Evolutionary conservation across 2,329 filamentous ascomycete genomes (phyloP).

Genomic region (Cladosporium sp.): DNA sequence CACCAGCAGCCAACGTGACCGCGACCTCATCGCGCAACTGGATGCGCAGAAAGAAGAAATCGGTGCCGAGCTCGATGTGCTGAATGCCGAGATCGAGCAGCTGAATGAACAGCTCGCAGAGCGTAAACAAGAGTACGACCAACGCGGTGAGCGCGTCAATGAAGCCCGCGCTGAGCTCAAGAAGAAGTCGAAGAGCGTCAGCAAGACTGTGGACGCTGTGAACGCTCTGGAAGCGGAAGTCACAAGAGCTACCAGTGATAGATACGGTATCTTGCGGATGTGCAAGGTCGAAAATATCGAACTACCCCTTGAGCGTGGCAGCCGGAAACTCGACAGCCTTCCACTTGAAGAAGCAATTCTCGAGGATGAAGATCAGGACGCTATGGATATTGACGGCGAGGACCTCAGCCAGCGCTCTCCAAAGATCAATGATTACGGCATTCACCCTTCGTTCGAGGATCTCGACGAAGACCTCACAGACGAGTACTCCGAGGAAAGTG

Average conservation of each 20-base stretch:
- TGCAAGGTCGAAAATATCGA: conserved; percentile 93
- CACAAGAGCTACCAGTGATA: conserved; percentile 76
- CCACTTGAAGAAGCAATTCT: conserved; percentile 77
- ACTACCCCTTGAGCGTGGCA: conserved; percentile 71
- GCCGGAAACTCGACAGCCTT: conserved; percentile 68
- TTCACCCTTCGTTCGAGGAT: conserved; percentile 78
- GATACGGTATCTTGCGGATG: conserved; percentile 78
- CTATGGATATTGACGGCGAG: conserved; percentile 87
- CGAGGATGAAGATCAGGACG: conserved; percentile 67
- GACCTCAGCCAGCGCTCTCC: conserved; percentile 43
- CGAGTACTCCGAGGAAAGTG: conserved; percentile 66
- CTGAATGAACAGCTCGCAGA: conserved; percentile 68
- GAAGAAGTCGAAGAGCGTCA: conserved; percentile 79
- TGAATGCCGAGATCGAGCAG: conserved; percentile 72
- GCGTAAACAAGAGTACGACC: conserved; percentile 62
- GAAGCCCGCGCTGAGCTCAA: conserved; percentile 76
- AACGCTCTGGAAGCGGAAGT: conserved; percentile 76
- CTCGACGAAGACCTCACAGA: conserved; percentile 79
- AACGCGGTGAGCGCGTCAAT: conserved; percentile 71
- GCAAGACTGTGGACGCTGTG: conserved; percentile 69
- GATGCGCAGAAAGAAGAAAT: conserved; percentile 70
- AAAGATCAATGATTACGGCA: conserved; percentile 82
- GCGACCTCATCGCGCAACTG: conserved; percentile 66
- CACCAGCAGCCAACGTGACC: conserved; percentile 61
- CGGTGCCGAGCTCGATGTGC: conserved; percentile 65